phyloP scores from a whole-genome alignment of 2,329 filamentous ascomycete genomes.

The Clonostachys rhizophaga region DNA sequence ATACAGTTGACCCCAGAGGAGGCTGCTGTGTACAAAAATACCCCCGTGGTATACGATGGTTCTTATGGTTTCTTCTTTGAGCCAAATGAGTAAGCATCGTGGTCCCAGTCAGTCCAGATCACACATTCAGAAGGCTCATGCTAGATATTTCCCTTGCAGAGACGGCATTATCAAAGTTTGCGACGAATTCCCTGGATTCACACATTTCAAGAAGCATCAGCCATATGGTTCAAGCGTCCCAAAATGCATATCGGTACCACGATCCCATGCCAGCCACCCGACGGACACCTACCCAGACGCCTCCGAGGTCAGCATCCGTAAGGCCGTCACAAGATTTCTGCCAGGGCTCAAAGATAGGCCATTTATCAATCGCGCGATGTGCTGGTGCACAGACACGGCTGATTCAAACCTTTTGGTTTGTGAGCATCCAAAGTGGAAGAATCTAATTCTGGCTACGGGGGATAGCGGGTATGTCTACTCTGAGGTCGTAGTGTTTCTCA shows the following conservation, averaged over 20 bases:
- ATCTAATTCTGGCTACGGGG: conserved; percentile 38
- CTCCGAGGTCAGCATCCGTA: conserved; percentile 19
- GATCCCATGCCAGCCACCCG: conserved; percentile 27
- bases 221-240: conserved; percentile 21
- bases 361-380: conserved; percentile 21
- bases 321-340: conserved; percentile 19
- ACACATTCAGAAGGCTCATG: too few species aligned
- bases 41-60: conserved; percentile 38
- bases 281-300: conserved; percentile 27
- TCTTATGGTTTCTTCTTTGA: conserved; percentile 45
- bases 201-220: conserved; percentile 21
- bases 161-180: conserved; percentile 28
- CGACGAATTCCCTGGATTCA: conserved; percentile 33
- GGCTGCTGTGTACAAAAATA: conserved; percentile 29
- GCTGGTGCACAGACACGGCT: conserved; percentile 27
- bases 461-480: conserved; percentile 33
- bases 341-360: conserved; percentile 18
- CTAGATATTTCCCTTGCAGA: neutral
- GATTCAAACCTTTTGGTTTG: conserved; percentile 24
- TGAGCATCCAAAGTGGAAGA: conserved; percentile 32
- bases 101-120: neutral
- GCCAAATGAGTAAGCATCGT: conserved; percentile 24
- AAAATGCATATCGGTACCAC: conserved; percentile 21
- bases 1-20: conserved; percentile 34
- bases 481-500: neutral